Base-by-base conservation (phyloP, 1,139 yeast genomes). In the Nakaseomyces glabratus region DNA sequence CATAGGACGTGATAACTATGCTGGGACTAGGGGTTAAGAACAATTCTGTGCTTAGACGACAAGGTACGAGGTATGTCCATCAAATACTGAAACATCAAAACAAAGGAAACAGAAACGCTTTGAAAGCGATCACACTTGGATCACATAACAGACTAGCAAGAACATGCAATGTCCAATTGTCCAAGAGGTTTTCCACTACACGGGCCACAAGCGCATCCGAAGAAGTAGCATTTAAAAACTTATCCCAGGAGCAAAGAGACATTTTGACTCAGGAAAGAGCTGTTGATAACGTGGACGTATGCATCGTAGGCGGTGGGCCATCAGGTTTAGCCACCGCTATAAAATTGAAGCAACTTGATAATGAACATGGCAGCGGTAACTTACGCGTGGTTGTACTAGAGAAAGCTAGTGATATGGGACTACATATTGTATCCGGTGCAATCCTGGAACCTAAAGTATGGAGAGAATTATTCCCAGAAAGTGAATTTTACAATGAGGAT, bases 261-360 rank as follows among this genome's bases (percentile, higher is more conserved):
- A 17, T 26, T 6, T 11, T 76, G 28, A 60, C 61, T 2, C 76
- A 71, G 43, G 86, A 80, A 43, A 66, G 97, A 40, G 93, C 82
- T 7, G 71, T 69, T 6, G 97, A 90, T 49, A 70, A 72, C 23
- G 95, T 85, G 11, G 98, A 90, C 57, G 93, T 90, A 13, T 82
- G 94, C 51, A 85, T 90, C 33, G 95, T 90, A 1, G 98, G 98
- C 24, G 98, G 94, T 28, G 98, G 98, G 0, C 97, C 97, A 4
- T 93, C 97, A 1, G 98, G 98, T 8, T 66, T 90, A 37, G 90
- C 95, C 1, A 80, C 98, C 1, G 98, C 97, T 10, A 90, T 90
- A 44, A 71, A 73, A 45, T 64, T 86, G 47, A 90, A 90, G 56
- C 95, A 85, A 52, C 62, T 88, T 31, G 97, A 90, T 52, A 63